Percentiles rank a stretch among this genome's conserved stretches.
phyloP scores from a whole-genome alignment of 2,329 filamentous ascomycete species.

The Clonostachys solani region DNA sequence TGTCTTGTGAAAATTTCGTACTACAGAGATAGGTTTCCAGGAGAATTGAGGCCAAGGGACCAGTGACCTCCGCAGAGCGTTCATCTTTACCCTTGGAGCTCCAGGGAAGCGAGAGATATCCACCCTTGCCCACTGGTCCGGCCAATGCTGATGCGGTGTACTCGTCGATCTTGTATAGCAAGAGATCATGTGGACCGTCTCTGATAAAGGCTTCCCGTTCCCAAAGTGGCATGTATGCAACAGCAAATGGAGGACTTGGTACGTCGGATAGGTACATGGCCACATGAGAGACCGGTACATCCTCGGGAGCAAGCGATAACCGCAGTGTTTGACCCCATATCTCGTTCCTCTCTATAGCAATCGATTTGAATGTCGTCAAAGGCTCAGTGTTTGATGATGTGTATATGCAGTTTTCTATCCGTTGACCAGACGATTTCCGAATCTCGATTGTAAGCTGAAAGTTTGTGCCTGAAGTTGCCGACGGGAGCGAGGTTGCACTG shows the following conservation, averaged over 20 bases:
- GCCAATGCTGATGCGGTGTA: slow-evolving; percentile 67
- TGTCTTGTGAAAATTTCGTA: slow-evolving; percentile 90
- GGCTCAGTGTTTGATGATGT: slow-evolving; percentile 76
- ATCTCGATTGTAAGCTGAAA: slow-evolving; percentile 89
- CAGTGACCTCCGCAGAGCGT: slow-evolving; percentile 70
- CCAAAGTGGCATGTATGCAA: slow-evolving; percentile 93
- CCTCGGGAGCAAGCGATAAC: slow-evolving; percentile 70
- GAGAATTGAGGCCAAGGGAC: slow-evolving; percentile 73
- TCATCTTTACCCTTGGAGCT: slow-evolving; percentile 62
- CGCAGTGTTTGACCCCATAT: slow-evolving; percentile 87
- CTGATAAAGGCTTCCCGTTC: slow-evolving; percentile 83
- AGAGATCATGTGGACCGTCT: slow-evolving; percentile 75
- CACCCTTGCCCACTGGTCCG: slow-evolving; percentile 67
- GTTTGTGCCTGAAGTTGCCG: slow-evolving; percentile 62
- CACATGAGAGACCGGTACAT: slow-evolving; percentile 79
- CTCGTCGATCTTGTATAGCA: slow-evolving; percentile 91
- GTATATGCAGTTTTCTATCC: slow-evolving; percentile 84
- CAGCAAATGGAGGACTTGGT: slow-evolving; percentile 82
- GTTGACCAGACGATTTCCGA: slow-evolving; percentile 70
- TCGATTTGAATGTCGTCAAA: slow-evolving; percentile 84
- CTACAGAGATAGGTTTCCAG: slow-evolving; percentile 88
- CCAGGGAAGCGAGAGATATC: slow-evolving; percentile 85
- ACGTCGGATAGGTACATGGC: slow-evolving; percentile 87
- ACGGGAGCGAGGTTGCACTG: slow-evolving; percentile 68
- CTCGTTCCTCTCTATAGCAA: slow-evolving; percentile 72